A percentile compares a stretch with the other conserved stretches of the same genome.
These are phyloP conservation scores for Rhizopus delemar DNA, from an alignment of 371 early-diverging fungal genomes.

Conservation along the genomic window DNA sequence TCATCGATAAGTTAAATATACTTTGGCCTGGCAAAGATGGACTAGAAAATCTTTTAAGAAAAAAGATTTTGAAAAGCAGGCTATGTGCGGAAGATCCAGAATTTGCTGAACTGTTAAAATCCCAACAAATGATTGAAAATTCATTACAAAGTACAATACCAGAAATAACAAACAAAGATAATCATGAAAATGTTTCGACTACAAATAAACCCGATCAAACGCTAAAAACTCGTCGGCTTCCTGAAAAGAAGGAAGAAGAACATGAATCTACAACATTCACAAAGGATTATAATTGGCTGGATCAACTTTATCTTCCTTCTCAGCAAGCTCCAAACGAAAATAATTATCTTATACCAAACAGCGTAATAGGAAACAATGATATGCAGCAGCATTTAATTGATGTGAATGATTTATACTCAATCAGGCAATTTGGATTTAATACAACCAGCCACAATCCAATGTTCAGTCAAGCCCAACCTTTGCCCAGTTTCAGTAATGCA, in stretches of 20 bases:
- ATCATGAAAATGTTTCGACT: neutral
- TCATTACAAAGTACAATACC: neutral
- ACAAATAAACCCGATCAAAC: neutral
- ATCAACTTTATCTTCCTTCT: neutral
- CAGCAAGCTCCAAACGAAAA: neutral
- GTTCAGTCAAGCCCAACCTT: neutral
- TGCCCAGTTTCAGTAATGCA: neutral
- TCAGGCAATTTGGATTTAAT: conserved; percentile 8
- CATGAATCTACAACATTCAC: neutral
- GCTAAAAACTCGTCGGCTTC: neutral
- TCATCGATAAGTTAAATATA: conserved; percentile 11
- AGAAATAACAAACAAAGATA: neutral
- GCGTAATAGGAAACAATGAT: neutral
- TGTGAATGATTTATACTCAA: conserved; percentile 6
- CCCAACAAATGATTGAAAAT: neutral
- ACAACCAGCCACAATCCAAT: neutral
- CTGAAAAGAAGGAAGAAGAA: neutral
- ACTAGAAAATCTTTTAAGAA: neutral
- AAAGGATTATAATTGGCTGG: neutral
- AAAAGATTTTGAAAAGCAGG: neutral
- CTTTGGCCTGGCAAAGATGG: neutral
- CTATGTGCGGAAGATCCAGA: neutral
- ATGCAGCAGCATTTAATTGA: neutral
- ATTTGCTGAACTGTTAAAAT: neutral
- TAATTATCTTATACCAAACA: neutral